Percentiles rank a stretch among this genome's conserved stretches.
phyloP scores from a whole-genome alignment of 371 early-diverging fungal species.

The Mortierella sp. region DNA sequence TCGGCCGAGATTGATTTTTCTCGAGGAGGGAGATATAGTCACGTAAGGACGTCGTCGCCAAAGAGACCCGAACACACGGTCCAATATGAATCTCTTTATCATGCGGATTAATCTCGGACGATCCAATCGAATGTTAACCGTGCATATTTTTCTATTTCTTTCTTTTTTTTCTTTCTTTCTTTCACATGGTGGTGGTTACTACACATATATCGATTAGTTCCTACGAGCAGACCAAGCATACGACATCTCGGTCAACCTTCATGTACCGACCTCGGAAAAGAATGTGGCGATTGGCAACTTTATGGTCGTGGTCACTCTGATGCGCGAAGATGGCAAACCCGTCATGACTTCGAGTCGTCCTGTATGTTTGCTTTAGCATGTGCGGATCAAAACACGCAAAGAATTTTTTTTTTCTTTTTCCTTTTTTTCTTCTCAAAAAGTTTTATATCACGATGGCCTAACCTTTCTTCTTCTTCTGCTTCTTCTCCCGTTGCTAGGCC shows the following conservation, averaged over 20 bases:
- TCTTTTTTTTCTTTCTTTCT: background rate
- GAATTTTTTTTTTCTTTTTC: conserved; percentile 4
- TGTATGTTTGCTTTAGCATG: conserved; percentile 52
- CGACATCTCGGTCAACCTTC: conserved; percentile 76
- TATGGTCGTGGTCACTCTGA: conserved; percentile 82
- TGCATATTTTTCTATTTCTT: background rate
- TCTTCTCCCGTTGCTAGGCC: conserved; percentile 53
- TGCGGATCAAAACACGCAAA: too few species aligned
- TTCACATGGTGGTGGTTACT: background rate
- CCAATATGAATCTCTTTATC: background rate
- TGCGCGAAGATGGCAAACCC: conserved; percentile 59
- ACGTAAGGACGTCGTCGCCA: conserved; percentile 33
- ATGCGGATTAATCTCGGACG: background rate
- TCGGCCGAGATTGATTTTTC: conserved; percentile 53
- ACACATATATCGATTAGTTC: too few species aligned
- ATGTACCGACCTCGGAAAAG: conserved; percentile 82
- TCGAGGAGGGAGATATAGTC: conserved; percentile 43
- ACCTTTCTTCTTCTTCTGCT: conserved; percentile 9
- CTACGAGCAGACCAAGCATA: conserved; percentile 78
- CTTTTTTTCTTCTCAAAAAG: conserved; percentile 1
- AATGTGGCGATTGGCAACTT: conserved; percentile 88
- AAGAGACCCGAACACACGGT: background rate
- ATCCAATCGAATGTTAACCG: too few species aligned
- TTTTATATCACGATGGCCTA: too few species aligned
- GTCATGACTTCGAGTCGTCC: conserved; percentile 73